Conservation (phyloP, 2,329 filamentous ascomycete genomes). For the Talaromyces pinophilus region DNA sequence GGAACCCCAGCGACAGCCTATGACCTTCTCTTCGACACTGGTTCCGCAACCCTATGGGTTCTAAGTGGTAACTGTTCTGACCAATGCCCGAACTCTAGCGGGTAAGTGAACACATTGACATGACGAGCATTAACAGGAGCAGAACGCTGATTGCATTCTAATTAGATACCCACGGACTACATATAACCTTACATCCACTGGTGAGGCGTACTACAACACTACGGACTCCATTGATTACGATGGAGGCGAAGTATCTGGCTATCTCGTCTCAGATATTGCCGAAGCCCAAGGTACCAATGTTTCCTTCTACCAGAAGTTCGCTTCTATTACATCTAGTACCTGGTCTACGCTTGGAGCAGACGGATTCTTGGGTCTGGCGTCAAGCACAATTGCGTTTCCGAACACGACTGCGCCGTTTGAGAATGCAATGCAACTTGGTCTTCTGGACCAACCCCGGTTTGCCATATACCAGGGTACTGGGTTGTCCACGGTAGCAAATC, state of each 20-base stretch:
- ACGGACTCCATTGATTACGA: constrained; percentile 1
- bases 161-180: background rate
- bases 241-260: background rate
- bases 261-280: constrained; percentile 4
- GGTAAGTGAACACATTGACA: background rate
- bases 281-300: background rate
- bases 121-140: background rate
- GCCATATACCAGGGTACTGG: background rate
- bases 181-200: constrained; percentile 5
- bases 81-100: background rate
- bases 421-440: background rate
- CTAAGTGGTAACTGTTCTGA: background rate
- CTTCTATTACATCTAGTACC: background rate
- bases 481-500: background rate
- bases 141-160: background rate
- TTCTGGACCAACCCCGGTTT: constrained; percentile 8
- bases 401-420: constrained; percentile 7
- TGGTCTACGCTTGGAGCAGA: background rate
- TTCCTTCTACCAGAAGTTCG: constrained; percentile 2
- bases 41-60: constrained; percentile 4
- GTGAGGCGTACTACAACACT: background rate
- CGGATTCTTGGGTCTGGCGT: constrained; percentile 1
- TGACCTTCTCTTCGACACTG: constrained; percentile 4
- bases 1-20: background rate
- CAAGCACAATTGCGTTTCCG: background rate